phyloP scores from a whole-genome alignment of 371 early-diverging fungal species.

The Encephalitozoon cuniculi region DNA sequence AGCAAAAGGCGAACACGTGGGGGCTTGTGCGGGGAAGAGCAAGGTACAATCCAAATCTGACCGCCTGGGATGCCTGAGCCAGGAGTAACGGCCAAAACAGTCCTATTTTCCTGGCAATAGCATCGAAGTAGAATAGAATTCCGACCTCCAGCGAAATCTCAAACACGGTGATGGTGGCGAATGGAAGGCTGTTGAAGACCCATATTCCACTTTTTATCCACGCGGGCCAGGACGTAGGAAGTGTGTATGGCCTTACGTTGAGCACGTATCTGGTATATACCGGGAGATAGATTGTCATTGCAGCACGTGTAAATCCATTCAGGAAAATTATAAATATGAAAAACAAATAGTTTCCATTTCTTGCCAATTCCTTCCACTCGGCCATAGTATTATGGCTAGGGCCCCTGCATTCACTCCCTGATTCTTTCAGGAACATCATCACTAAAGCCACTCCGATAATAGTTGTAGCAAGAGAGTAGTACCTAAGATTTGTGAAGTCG shows the following conservation, averaged over 20 bases:
- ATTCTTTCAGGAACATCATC: slow-evolving; percentile 27
- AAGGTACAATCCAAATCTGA: slow-evolving; percentile 57
- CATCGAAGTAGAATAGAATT: slow-evolving; percentile 51
- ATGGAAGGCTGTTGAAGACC: slow-evolving; percentile 50
- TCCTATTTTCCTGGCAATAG: slow-evolving; percentile 47
- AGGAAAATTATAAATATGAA: slow-evolving; percentile 62
- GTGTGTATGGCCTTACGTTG: slow-evolving; percentile 48
- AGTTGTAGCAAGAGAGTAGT: slow-evolving; percentile 42
- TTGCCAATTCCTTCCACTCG: slow-evolving; percentile 46
- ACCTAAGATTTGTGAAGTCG: slow-evolving; percentile 45
- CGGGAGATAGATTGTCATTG: slow-evolving; percentile 58
- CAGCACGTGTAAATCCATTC: slow-evolving; percentile 60
- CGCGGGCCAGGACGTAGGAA: slow-evolving; percentile 2
- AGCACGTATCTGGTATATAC: slow-evolving; percentile 54
- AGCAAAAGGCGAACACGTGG: slow-evolving; percentile 48
- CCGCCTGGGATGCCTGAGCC: slow-evolving; percentile 54
- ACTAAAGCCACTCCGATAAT: slow-evolving; percentile 1
- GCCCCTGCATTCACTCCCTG: neutral
- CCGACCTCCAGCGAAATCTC: slow-evolving; percentile 60
- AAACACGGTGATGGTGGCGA: slow-evolving; percentile 55
- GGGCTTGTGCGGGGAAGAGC: slow-evolving; percentile 5
- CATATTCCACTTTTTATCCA: neutral
- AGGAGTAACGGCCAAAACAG: slow-evolving; percentile 60
- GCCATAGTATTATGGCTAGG: slow-evolving; percentile 2
- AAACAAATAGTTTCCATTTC: slow-evolving; percentile 58